phyloP scores from a whole-genome alignment of 2,329 filamentous ascomycete genomes.

The Tolypocladium paradoxum region DNA sequence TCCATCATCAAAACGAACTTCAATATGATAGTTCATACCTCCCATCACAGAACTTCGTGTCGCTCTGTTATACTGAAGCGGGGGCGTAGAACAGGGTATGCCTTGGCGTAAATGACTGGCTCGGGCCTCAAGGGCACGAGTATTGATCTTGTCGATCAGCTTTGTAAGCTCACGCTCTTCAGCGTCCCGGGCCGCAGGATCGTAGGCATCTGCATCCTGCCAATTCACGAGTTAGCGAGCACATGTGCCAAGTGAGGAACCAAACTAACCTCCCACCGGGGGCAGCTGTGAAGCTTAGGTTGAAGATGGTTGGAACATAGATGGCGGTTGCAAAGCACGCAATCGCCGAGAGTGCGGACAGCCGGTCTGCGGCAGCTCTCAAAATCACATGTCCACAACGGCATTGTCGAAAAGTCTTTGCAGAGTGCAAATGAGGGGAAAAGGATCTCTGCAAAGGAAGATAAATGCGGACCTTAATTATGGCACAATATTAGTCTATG shows the following conservation, averaged over 20 bases:
- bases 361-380: conserved; percentile 17
- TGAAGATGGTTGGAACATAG: conserved; percentile 23
- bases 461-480: background rate
- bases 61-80: conserved; percentile 23
- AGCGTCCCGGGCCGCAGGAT: conserved; percentile 20
- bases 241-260: background rate
- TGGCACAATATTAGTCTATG: too few species aligned
- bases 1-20: conserved; percentile 30
- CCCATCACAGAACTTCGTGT: conserved; percentile 28
- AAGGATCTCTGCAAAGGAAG: background rate
- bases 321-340: conserved; percentile 27
- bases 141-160: conserved; percentile 24
- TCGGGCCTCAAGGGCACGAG: conserved; percentile 21
- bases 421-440: background rate
- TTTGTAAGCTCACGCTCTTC: conserved; percentile 21
- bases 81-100: conserved; percentile 21
- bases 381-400: conserved; percentile 24
- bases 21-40: conserved; percentile 32
- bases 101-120: conserved; percentile 24
- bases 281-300: conserved; percentile 21
- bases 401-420: conserved; percentile 9
- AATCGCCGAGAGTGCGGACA: conserved; percentile 25
- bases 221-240: conserved; percentile 6
- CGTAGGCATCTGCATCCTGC: conserved; percentile 24
- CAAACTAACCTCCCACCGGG: conserved; percentile 24